Evolutionary conservation across 331 rosid genomes (phyloP), one percentile per base, ranked within the genome.

Genomic region (Phaseolus coccineus): DNA sequence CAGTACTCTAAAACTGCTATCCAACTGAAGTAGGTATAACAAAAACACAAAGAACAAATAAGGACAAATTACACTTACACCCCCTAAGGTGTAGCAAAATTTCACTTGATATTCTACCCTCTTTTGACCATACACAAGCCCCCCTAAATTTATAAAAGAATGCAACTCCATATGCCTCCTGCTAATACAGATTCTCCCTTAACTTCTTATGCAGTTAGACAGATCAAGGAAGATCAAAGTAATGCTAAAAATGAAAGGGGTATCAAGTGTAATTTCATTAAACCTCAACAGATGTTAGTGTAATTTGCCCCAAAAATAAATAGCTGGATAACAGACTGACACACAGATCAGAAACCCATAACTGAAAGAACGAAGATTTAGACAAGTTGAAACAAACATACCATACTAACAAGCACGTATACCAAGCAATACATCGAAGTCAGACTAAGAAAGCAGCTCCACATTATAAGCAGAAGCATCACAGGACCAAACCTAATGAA

Each of bases 381-480:
- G 19, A 51, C 40, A 64, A 15, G 35, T 47, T 67, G 57, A 71
- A 31, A 66, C 31, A 69, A 78, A 76, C 91, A 69, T 91, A 93
- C 99, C 98, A 93, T 93, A 80, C 96, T 88, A 67, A 91, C 84
- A 86, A 96, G 97, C 76, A 96, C 95, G 48, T 88, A 93, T 82
- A 85, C 85, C 92, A 96, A 80, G 91, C 97, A 93, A 80, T 91
- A 82, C 88, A 93, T 85, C 39, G 99, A 96, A 30, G 99, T 96
- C 83, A 96, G 77, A 88, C 93, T 88, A 76, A 96, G 98, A 77
- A 96, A 88, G 85, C 89, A 91, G 84, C 99, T 89, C 99, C 99
- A 96, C 92, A 91, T 93, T 46, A 90, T 96, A 72, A 96, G 96
- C 68, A 96, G 88, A 76, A 90, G 87, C 73, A 92, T 90, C 3